A percentile compares a stretch with the other conserved stretches of the same genome.
These are phyloP conservation scores for Colletotrichum lindemuthianum DNA, from an alignment of 2,329 filamentous ascomycete species.

Conservation along the genomic window DNA sequence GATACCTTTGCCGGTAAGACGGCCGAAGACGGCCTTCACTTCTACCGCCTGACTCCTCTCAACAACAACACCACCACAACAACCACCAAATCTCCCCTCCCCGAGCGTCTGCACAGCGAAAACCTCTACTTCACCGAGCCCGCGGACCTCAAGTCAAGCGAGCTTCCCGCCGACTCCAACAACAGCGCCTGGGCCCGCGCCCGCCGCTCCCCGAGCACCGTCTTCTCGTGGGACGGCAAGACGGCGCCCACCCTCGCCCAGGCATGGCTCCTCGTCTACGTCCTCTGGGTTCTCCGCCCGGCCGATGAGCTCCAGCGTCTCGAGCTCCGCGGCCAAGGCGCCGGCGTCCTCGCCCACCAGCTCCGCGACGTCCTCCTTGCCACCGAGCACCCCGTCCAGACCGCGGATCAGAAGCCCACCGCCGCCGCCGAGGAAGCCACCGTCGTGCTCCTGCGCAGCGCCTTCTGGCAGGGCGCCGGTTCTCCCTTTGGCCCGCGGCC, in stretches of 20 bases:
- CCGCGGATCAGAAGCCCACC: slow-evolving; percentile 42
- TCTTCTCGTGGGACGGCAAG: slow-evolving; percentile 54
- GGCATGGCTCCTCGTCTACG: slow-evolving; percentile 63
- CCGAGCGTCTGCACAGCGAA: slow-evolving; percentile 47
- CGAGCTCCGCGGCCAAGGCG: slow-evolving; percentile 51
- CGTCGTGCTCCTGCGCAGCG: slow-evolving; percentile 58
- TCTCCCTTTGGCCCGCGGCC: slow-evolving; percentile 73
- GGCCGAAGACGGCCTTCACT: slow-evolving; percentile 36
- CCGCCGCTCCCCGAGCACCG: slow-evolving; percentile 60
- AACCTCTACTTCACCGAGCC: slow-evolving; percentile 57
- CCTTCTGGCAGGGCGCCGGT: slow-evolving; percentile 77
- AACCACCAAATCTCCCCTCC: slow-evolving; percentile 40
- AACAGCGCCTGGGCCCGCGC: slow-evolving; percentile 67
- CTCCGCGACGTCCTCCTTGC: slow-evolving; percentile 60
- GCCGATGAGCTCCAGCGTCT: slow-evolving; percentile 60
- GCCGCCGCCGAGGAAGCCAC: slow-evolving; percentile 45
- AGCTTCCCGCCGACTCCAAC: slow-evolving; percentile 60
- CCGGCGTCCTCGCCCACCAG: slow-evolving; percentile 49
- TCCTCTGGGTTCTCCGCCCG: slow-evolving; percentile 61
- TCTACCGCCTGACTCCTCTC: slow-evolving; percentile 50
- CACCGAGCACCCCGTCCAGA: slow-evolving; percentile 57
- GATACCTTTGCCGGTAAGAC: slow-evolving; percentile 36
- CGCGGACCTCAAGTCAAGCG: slow-evolving; percentile 58
- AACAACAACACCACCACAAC: slow-evolving; percentile 39
- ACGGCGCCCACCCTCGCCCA: slow-evolving; percentile 58